Base-by-base conservation (phyloP, 179 eudicot species). In the Spergularia azorica region DNA sequence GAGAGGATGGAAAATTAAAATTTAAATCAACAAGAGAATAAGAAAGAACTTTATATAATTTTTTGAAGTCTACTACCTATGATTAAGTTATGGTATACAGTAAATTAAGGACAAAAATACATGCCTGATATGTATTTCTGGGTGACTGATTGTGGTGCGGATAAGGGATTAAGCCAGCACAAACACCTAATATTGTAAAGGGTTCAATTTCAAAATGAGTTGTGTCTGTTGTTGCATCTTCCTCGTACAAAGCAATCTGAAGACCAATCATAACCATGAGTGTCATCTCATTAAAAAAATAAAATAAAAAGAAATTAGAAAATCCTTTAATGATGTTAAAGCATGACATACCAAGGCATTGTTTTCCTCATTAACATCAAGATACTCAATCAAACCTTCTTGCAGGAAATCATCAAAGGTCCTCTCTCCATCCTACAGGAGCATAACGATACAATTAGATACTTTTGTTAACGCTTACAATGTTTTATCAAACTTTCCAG, bases 81-180 rank as follows among this genome's bases (percentile, higher is more conserved):
- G 55, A 77, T 74, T 52, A 56, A 20, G 48, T 18, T 59, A 17
- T 20, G 51, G 56, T 36, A 59, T 66, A 56, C 3, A 67, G 64
- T 20, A 58, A 43, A 65, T 50, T 43, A 43, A 61, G n/a, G 50
- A 58, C 17, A 75, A 55, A 36, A 58, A 54, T 26, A 32, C 60
- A 68, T 73, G 88, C 99, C 99, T 96, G 99, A 83, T 96, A 96
- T 32, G 99, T 96, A 82, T 96, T 96, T 78, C 99, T 84, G 4
- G 99, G 98, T 48, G 99, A 96, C 80, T 96, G 99, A 71, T 96
- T 96, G 85, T 96, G 99, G 87, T 96, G 99, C 81, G 99, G 99
- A 87, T 50, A 96, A 64, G 99, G 99, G 64, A 96, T 96, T 81
- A 96, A 79, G 26, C 99, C 99, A 79, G 99, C 95, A 85, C 80